Conservation (phyloP, 331 rosid species). For the Quercus phellos region DNA sequence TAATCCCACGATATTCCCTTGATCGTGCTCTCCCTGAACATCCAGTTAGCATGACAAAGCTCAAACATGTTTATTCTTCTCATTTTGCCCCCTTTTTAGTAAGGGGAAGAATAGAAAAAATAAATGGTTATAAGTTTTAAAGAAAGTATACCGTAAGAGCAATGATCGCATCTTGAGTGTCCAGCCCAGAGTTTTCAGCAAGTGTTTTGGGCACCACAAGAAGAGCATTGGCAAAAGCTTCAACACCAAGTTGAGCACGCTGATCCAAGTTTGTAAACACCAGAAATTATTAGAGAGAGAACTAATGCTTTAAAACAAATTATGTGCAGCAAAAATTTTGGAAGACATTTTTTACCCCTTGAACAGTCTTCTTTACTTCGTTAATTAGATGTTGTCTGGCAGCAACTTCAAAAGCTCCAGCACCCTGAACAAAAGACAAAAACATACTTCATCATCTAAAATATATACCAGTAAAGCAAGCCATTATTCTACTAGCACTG, state of each 20-base stretch:
- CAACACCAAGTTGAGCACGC: slow-evolving; percentile 97
- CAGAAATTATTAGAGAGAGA: neutral
- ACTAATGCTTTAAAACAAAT: neutral
- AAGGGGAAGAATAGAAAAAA: neutral
- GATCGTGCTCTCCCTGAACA: slow-evolving; percentile 90
- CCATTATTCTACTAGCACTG: neutral
- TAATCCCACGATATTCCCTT: slow-evolving; percentile 77
- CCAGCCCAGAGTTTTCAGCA: slow-evolving; percentile 94
- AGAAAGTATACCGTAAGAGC: slow-evolving; percentile 54
- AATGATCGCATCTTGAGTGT: slow-evolving; percentile 86
- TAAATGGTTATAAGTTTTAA: neutral
- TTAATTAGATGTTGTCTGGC: slow-evolving; percentile 77
- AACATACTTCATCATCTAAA: slow-evolving; percentile 5
- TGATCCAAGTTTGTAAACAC: slow-evolving; percentile 41
- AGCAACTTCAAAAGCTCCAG: slow-evolving; percentile 98
- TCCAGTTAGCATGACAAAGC: slow-evolving; percentile 4
- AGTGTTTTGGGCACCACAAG: slow-evolving; percentile 97
- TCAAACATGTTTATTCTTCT: neutral
- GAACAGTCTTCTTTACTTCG: slow-evolving; percentile 86
- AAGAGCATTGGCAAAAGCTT: slow-evolving; percentile 97
- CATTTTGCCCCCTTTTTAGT: neutral
- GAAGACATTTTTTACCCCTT: slow-evolving; percentile 70
- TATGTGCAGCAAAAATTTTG: neutral
- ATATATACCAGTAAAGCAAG: slow-evolving; percentile 15
- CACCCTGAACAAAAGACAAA: slow-evolving; percentile 49